Conservation (phyloP, 176 grass and related monocot genomes). For the Aegilops bicornis region DNA sequence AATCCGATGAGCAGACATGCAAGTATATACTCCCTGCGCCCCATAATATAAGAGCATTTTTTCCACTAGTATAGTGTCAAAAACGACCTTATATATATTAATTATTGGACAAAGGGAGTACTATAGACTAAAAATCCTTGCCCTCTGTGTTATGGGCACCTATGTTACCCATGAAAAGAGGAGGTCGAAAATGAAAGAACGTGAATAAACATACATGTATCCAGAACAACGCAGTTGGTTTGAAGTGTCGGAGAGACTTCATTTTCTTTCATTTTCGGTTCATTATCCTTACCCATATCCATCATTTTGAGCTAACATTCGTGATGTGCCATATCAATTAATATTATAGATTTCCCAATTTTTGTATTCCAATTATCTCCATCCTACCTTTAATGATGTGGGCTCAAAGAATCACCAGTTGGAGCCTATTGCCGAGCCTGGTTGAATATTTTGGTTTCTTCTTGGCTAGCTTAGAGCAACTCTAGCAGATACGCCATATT, state of each 20-base stretch:
- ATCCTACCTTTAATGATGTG: constrained; percentile 8
- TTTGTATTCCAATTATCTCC: background rate
- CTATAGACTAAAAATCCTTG: background rate
- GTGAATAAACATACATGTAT: background rate
- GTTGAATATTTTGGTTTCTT: too few species aligned
- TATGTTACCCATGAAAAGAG: background rate
- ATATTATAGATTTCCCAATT: background rate
- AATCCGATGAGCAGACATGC: background rate
- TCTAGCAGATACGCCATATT: too few species aligned
- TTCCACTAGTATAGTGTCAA: too few species aligned
- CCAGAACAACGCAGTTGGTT: background rate
- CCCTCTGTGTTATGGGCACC: background rate
- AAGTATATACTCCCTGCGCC: background rate
- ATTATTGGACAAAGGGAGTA: too few species aligned
- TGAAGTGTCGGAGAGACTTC: background rate
- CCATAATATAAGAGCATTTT: too few species aligned
- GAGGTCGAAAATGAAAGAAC: too few species aligned
- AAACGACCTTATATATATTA: too few species aligned
- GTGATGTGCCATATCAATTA: background rate
- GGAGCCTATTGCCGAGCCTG: background rate
- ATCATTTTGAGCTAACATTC: background rate
- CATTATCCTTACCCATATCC: background rate
- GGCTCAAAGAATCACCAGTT: background rate
- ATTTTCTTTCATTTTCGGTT: background rate
- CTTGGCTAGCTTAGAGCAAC: too few species aligned